Conservation (phyloP, 1,284 basidiomycete species). For the Trichosporon faecale region DNA sequence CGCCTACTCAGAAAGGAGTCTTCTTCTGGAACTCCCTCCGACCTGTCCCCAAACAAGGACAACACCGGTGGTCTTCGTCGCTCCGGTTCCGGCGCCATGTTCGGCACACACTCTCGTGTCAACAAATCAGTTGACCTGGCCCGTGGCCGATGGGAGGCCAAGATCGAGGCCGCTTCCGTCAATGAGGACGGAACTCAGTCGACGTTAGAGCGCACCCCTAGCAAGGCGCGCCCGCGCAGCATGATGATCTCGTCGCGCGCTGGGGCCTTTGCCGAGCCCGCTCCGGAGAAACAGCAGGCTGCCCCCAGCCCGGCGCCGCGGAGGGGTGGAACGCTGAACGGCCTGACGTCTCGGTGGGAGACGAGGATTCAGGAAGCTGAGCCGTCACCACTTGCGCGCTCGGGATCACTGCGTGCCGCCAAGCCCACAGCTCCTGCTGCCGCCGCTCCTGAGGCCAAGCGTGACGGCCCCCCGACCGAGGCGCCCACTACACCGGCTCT, state of each 20-base stretch:
- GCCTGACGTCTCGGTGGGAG: not conserved
- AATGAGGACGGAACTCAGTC: not conserved
- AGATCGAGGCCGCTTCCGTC: constrained; percentile 34
- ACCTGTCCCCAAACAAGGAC: constrained; percentile 7
- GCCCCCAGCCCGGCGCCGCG: constrained; percentile 11
- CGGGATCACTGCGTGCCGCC: not conserved
- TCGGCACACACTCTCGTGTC: constrained; percentile 13
- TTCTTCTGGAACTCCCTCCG: constrained; percentile 26
- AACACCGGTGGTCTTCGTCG: constrained; percentile 22
- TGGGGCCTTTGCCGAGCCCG: constrained; percentile 8
- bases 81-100: constrained; percentile 27
- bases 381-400: not conserved
- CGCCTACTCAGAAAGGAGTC: constrained; percentile 27
- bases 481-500: not conserved
- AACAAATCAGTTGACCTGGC: constrained; percentile 43
- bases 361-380: constrained; percentile 3
- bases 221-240: constrained; percentile 19
- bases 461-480: not conserved
- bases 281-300: not conserved
- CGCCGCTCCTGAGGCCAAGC: not conserved
- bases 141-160: constrained; percentile 45
- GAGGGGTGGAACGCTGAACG: not conserved
- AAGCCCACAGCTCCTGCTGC: not conserved
- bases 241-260: constrained; percentile 16
- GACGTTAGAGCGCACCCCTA: constrained; percentile 1